Percentiles rank a stretch among this genome's conserved stretches.
phyloP scores from a whole-genome alignment of 1,284 basidiomycete species.

The Chiua sp. region DNA sequence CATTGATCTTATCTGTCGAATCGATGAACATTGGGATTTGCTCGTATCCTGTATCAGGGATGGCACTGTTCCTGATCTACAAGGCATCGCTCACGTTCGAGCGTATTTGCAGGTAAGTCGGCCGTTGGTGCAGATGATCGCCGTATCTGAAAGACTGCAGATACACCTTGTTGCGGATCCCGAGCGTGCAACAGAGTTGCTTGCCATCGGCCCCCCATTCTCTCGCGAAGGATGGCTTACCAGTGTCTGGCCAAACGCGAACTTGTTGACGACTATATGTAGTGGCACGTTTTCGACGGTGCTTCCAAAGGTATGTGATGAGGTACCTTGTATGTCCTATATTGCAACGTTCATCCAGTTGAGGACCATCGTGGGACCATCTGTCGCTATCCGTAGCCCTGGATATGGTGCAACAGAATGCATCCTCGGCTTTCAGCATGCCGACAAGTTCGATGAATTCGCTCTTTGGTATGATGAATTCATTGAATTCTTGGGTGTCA shows the following conservation, averaged over 20 bases:
- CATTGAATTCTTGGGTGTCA: conserved; percentile 23
- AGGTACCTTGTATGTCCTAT: neutral
- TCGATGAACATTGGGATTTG: conserved; percentile 26
- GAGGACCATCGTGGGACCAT: conserved; percentile 17
- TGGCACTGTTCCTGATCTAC: conserved; percentile 23
- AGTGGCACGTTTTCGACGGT: neutral
- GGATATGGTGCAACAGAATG: conserved; percentile 18
- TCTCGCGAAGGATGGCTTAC: conserved; percentile 1
- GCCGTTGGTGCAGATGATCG: no score
- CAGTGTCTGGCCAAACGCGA: neutral
- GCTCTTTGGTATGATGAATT: conserved; percentile 2
- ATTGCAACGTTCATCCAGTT: conserved; percentile 8
- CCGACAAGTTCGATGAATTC: conserved; percentile 9
- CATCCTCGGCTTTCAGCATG: neutral
- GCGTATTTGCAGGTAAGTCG: conserved; percentile 16
- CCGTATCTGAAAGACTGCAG: neutral
- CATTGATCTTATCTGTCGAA: conserved; percentile 17
- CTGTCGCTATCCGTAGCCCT: conserved; percentile 3
- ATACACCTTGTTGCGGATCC: conserved; percentile 4
- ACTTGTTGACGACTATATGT: neutral
- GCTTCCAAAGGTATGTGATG: neutral
- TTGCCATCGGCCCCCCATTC: neutral
- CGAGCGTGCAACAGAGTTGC: conserved; percentile 1
- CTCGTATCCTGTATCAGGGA: conserved; percentile 19
- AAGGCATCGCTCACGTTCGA: conserved; percentile 17